Evolutionary conservation across 345 rosid genomes (phyloP).

Genomic region (Hypericum androsaemum): DNA sequence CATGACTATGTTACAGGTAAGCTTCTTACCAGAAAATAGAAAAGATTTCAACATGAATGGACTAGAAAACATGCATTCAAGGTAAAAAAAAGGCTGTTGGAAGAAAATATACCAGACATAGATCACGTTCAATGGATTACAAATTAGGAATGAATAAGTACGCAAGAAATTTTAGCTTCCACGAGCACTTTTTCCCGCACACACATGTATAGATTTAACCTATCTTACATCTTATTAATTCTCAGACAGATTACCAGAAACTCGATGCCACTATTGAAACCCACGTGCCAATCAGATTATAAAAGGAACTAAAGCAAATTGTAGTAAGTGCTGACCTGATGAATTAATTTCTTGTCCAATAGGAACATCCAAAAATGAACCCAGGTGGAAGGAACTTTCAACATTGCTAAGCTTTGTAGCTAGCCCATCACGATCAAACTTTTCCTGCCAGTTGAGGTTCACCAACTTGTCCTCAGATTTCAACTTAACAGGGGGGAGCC

Average conservation of each 20-base stretch:
- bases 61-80: neutral
- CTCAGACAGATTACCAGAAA: no score
- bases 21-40: neutral
- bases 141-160: no score
- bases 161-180: no score
- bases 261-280: no score
- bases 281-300: neutral
- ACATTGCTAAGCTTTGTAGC: slow-evolving; percentile 41
- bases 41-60: neutral
- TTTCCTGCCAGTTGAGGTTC: slow-evolving; percentile 74
- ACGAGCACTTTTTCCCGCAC: no score
- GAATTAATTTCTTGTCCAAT: slow-evolving; percentile 84
- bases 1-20: slow-evolving; percentile 9
- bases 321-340: slow-evolving; percentile 50
- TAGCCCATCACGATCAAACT: slow-evolving; percentile 59
- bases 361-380: slow-evolving; percentile 88
- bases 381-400: slow-evolving; percentile 65
- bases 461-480: slow-evolving; percentile 82
- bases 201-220: no score
- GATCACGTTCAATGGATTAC: no score
- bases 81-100: no score
- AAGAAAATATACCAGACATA: no score
- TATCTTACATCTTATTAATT: no score
- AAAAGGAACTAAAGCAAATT: neutral
- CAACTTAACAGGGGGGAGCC: slow-evolving; percentile 93